Percentiles rank a stretch among this genome's conserved stretches.
Evolutionary conservation across 164 flowering plant species (phyloP).

Genomic region (Stephania yunnanensis): DNA sequence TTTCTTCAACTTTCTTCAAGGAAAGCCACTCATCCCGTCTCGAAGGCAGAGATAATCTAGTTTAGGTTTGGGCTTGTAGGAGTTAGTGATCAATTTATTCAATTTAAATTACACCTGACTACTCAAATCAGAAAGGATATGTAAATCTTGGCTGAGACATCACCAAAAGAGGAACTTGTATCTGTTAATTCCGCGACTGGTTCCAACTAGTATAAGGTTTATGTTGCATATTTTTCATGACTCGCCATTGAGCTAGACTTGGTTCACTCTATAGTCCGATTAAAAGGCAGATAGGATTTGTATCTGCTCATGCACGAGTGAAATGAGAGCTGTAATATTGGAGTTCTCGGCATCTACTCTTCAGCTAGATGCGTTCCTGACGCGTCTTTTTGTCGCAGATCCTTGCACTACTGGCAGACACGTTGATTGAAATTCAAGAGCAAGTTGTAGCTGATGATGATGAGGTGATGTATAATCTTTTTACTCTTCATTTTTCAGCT

Average conservation of each 20-base stretch:
- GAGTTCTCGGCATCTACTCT: background rate
- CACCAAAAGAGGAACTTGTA: background rate
- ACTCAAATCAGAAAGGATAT: background rate
- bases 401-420: constrained; percentile 70
- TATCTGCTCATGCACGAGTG: background rate
- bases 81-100: background rate
- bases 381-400: constrained; percentile 42
- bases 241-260: background rate
- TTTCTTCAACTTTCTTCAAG: background rate
- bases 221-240: background rate
- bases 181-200: background rate
- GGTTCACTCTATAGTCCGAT: background rate
- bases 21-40: background rate
- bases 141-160: too few species aligned
- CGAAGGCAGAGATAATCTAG: too few species aligned
- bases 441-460: constrained; percentile 52
- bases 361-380: background rate
- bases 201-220: background rate
- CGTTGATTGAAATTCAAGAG: constrained; percentile 80
- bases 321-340: background rate
- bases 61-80: background rate
- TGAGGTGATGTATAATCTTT: constrained; percentile 38
- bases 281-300: background rate
- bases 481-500: background rate
- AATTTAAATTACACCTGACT: background rate